Conservation (phyloP, 1,139 yeast species). For the Geotrichum carabidarum region DNA sequence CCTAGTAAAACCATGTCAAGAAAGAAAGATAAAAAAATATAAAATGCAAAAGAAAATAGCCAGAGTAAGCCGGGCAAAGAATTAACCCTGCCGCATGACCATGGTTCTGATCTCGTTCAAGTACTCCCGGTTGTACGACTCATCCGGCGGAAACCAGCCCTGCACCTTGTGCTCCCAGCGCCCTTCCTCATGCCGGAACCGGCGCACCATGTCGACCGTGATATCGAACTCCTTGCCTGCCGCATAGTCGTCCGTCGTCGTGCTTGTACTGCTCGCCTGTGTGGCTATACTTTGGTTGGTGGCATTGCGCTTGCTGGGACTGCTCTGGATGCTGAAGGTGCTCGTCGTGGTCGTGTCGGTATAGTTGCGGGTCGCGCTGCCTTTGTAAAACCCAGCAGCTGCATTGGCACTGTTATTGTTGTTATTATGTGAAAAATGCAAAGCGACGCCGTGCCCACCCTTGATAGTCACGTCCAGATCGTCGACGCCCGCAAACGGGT, state of each 20-base stretch:
- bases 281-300: background rate
- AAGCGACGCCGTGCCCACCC: slow-evolving; percentile 4
- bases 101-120: slow-evolving; percentile 53
- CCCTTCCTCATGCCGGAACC: slow-evolving; percentile 49
- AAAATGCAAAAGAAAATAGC: background rate
- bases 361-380: slow-evolving; percentile 12
- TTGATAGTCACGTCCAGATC: slow-evolving; percentile 33
- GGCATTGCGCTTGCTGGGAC: background rate
- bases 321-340: slow-evolving; percentile 12
- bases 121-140: slow-evolving; percentile 41
- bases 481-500: slow-evolving; percentile 53
- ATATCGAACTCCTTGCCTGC: slow-evolving; percentile 44
- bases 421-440: slow-evolving; percentile 1
- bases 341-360: slow-evolving; percentile 19
- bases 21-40: slow-evolving; percentile 1
- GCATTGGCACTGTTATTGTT: background rate
- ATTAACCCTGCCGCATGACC: slow-evolving; percentile 37
- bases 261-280: slow-evolving; percentile 11
- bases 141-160: slow-evolving; percentile 51
- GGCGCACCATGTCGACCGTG: slow-evolving; percentile 40
- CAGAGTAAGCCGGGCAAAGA: background rate
- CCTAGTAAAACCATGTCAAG: background rate
- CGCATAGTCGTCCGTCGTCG: slow-evolving; percentile 24
- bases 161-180: slow-evolving; percentile 47
- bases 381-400: background rate